These are phyloP conservation scores for Verbena officinalis DNA, from an alignment of 257 asterid genomes.

Conservation along the genomic window DNA sequence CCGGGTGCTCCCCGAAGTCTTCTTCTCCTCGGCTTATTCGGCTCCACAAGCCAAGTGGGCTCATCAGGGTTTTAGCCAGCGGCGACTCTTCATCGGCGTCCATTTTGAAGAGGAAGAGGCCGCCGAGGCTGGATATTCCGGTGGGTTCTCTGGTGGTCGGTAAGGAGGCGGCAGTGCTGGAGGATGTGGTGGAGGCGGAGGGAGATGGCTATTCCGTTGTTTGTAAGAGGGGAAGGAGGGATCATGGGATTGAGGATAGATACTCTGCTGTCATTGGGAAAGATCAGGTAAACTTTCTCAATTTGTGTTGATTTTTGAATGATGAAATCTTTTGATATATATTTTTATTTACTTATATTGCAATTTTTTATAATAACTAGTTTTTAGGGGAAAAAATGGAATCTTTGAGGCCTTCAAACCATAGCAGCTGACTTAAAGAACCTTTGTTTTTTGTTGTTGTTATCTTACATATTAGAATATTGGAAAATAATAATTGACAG, in stretches of 20 bases:
- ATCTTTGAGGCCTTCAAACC: too few species aligned
- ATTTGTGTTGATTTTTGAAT: background rate
- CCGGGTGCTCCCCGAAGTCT: conserved; percentile 35
- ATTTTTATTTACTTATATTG: too few species aligned
- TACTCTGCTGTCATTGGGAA: conserved; percentile 55
- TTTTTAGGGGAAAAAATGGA: background rate
- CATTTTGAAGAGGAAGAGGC: conserved; percentile 64
- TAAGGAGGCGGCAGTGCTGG: conserved; percentile 14
- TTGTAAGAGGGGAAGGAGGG: conserved; percentile 83
- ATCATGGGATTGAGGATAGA: conserved; percentile 70
- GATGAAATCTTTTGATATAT: background rate
- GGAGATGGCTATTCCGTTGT: conserved; percentile 74
- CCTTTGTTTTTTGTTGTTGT: too few species aligned
- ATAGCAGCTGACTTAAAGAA: too few species aligned
- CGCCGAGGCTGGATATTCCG: conserved; percentile 59
- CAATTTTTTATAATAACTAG: too few species aligned
- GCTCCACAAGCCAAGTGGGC: conserved; percentile 53
- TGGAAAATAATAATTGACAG: too few species aligned
- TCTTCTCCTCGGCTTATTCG: conserved; percentile 56
- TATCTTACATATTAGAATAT: too few species aligned
- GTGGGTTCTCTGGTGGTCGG: conserved; percentile 27
- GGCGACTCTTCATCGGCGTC: conserved; percentile 30
- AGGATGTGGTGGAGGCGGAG: conserved; percentile 52
- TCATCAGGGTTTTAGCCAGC: conserved; percentile 37
- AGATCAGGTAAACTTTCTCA: conserved; percentile 46